These are phyloP conservation scores for Populus trichocarpa DNA, from an alignment of 441 rosid species.

Conservation along the genomic window DNA sequence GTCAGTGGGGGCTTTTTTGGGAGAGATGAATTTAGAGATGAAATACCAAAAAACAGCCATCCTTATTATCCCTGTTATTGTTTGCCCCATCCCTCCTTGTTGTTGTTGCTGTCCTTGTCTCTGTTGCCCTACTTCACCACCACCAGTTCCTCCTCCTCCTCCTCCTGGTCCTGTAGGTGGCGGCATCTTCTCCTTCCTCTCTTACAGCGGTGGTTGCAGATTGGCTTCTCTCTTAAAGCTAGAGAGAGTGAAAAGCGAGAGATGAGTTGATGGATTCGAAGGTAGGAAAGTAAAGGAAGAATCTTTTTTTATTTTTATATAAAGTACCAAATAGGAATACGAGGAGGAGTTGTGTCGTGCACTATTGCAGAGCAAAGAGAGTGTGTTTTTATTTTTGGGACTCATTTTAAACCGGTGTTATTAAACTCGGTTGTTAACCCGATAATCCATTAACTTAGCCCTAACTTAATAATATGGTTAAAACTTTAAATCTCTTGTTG, in stretches of 20 bases:
- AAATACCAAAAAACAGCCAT: slow-evolving; percentile 90
- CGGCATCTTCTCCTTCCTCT: slow-evolving; percentile 47
- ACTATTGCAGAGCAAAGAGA: too few species aligned
- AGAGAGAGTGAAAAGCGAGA: not conserved
- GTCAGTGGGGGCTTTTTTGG: slow-evolving; percentile 47
- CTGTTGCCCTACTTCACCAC: slow-evolving; percentile 32
- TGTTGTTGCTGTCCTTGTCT: slow-evolving; percentile 40
- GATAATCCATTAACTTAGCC: too few species aligned
- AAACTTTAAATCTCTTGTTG: too few species aligned
- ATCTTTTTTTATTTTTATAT: too few species aligned
- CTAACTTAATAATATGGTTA: too few species aligned
- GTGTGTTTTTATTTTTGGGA: too few species aligned
- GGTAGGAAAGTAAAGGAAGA: too few species aligned
- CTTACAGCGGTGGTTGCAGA: not conserved
- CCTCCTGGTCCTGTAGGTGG: slow-evolving; percentile 29
- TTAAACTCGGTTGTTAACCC: too few species aligned
- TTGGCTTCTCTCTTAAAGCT: not conserved
- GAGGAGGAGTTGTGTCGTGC: too few species aligned
- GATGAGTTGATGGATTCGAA: not conserved
- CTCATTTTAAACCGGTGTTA: too few species aligned
- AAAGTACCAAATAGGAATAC: too few species aligned
- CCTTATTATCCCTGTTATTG: slow-evolving; percentile 69
- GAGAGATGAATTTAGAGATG: slow-evolving; percentile 81
- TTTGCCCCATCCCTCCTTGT: slow-evolving; percentile 62
- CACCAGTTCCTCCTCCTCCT: slow-evolving; percentile 24